A percentile compares a stretch with the other conserved stretches of the same genome.
Conservation (phyloP, 257 asterid species). For the Misopates orontium region DNA sequence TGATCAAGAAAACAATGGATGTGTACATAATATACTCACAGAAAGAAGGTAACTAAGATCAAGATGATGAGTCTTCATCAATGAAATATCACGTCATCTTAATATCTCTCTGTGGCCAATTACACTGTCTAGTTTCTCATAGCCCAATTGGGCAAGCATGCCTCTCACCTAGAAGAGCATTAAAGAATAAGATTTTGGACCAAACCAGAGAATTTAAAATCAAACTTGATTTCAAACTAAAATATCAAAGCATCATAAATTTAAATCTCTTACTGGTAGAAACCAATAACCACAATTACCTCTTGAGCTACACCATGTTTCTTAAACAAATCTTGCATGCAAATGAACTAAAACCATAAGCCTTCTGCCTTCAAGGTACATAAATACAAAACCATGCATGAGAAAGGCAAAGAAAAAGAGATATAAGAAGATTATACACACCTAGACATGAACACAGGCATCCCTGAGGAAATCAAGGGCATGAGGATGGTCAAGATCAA, state of each 20-base stretch:
- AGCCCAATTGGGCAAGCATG: constrained; percentile 87
- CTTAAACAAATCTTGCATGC: constrained; percentile 81
- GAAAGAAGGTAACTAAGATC: constrained; percentile 77
- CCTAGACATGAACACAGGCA: constrained; percentile 84
- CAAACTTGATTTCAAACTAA: neutral
- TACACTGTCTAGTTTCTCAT: constrained; percentile 88
- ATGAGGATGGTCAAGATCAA: constrained; percentile 97
- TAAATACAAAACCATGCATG: neutral
- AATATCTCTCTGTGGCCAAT: constrained; percentile 88
- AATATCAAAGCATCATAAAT: neutral
- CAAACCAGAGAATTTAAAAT: too few relatives aligned
- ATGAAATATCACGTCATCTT: constrained; percentile 77
- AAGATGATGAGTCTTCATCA: constrained; percentile 94
- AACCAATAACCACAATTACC: constrained; percentile 39
- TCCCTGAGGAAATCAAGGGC: constrained; percentile 90
- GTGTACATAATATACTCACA: constrained; percentile 46
- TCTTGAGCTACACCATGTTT: constrained; percentile 96
- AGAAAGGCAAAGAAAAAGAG: neutral
- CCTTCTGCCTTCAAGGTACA: neutral
- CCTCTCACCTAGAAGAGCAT: constrained; percentile 71
- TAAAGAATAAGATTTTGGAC: too few relatives aligned
- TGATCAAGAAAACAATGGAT: neutral
- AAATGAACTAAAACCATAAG: constrained; percentile 13
- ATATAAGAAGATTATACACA: constrained; percentile 35
- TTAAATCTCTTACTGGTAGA: neutral